Evolutionary conservation across 2,329 filamentous ascomycete genomes (phyloP), one percentile per base, ranked within the genome.

Genomic region (Phialocephala sp.): DNA sequence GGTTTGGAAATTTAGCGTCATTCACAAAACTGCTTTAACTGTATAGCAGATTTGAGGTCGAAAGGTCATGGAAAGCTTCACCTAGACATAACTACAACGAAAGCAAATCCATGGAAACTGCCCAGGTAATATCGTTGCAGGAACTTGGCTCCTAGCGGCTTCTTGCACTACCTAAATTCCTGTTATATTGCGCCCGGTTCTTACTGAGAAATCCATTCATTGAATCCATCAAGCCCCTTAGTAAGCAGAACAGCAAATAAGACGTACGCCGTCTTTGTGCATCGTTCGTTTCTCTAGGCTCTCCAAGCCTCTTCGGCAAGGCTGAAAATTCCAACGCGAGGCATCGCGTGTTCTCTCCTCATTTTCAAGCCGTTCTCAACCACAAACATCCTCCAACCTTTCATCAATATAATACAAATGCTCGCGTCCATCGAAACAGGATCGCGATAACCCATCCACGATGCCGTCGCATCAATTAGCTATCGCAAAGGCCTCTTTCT

Each of bases 401-500:
- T 36, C 59, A 8, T 50, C 57, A 47, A 56, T 39, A 54, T 15
- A 41, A 50, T 39, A 52, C 60, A n/a, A 59, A 63, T 60, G 50
- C 54, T 36, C 11, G 11, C 50, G 35, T 12, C 61, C 36, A 43
- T 37, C 12, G 35, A 18, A 55, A 59, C 5, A 14, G 27, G 15
- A 32, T 55, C 54, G 43, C 50, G 36, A 62, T 59, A 62, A 11
- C 35, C n/a, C 43, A 11, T 20, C 11, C 24, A 54, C 6, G 1
- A 91, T 91, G 88, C 84, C 87, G 20, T 87, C 87, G 54, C 88
- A 90, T 72, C 86, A 91, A 77, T 79, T 94, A 66, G 89, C 89
- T 73, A 92, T 94, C 71, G 89, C 91, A 68, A 94, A 92, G 80
- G 91, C 91, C 47, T 87, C 90, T n/a, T 87, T 95, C 71, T 87